Conservation (phyloP, 345 rosid genomes). For the Salix brachista region DNA sequence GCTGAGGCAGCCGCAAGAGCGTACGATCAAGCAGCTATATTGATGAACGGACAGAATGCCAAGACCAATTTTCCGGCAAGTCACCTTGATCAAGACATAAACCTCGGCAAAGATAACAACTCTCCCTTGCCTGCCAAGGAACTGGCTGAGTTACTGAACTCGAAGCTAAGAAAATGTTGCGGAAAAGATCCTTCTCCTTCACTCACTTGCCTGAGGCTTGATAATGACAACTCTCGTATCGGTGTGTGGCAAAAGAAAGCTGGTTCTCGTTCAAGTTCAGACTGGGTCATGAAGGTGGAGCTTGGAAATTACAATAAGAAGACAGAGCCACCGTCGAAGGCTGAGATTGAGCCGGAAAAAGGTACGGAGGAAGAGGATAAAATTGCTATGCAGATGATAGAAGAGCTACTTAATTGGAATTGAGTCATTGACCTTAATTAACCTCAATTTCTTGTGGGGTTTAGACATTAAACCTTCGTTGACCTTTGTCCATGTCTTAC, state of each 20-base stretch:
- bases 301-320: conserved; percentile 32
- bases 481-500: not conserved
- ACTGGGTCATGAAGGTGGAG: conserved; percentile 72
- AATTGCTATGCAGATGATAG: conserved; percentile 72
- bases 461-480: not conserved
- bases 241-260: conserved; percentile 79
- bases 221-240: conserved; percentile 58
- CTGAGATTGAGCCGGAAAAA: conserved; percentile 16
- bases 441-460: not conserved
- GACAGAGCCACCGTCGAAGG: conserved; percentile 7
- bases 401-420: conserved; percentile 63
- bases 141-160: conserved; percentile 44
- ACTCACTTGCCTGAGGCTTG: conserved; percentile 67
- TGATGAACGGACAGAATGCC: conserved; percentile 69
- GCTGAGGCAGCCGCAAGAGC: conserved; percentile 76
- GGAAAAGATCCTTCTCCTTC: conserved; percentile 50
- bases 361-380: conserved; percentile 47
- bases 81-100: not conserved
- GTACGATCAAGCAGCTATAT: conserved; percentile 62
- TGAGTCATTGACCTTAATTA: not conserved
- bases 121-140: conserved; percentile 35
- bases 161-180: conserved; percentile 56
- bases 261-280: conserved; percentile 45
- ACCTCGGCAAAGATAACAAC: not conserved
- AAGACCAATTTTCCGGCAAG: conserved; percentile 62